These are phyloP conservation scores for Phytophthora foliorum DNA, from an alignment of 352 stramenopile genomes.

Conservation along the genomic window DNA sequence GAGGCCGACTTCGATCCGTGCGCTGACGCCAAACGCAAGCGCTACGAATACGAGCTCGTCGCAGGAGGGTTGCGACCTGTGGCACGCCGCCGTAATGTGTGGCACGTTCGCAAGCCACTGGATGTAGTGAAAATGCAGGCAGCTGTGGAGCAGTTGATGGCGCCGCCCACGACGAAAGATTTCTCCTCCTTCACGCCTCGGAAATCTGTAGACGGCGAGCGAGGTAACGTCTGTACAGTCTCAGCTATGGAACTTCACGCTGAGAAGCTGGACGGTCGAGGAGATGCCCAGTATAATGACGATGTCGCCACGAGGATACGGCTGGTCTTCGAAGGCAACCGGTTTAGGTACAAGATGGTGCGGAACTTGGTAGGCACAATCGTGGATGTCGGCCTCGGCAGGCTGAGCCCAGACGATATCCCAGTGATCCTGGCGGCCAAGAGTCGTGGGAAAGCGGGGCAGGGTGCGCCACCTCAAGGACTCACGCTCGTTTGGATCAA, in stretches of 20 bases:
- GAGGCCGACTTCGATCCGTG: constrained; percentile 62
- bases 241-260: constrained; percentile 46
- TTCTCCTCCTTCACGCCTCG: constrained; percentile 77
- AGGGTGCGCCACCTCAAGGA: constrained; percentile 75
- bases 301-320: constrained; percentile 45
- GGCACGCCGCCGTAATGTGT: constrained; percentile 58
- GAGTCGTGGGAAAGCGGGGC: constrained; percentile 60
- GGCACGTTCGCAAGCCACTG: constrained; percentile 68
- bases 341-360: constrained; percentile 91
- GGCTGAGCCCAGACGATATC: constrained; percentile 51
- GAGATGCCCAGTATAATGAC: constrained; percentile 34
- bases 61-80: constrained; percentile 62
- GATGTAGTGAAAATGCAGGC: constrained; percentile 61
- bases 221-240: constrained; percentile 64
- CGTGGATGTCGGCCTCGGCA: constrained; percentile 76
- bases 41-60: constrained; percentile 74
- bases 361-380: constrained; percentile 84
- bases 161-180: constrained; percentile 52
- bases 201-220: constrained; percentile 50
- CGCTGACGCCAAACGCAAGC: constrained; percentile 59
- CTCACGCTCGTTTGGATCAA: constrained; percentile 61
- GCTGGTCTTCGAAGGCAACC: constrained; percentile 70
- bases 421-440: constrained; percentile 57
- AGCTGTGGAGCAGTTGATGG: constrained; percentile 46
- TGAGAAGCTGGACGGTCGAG: constrained; percentile 16